These are phyloP conservation scores for Simplicillium sp. DNA, from an alignment of 2,329 filamentous ascomycete species.

Conservation along the genomic window DNA sequence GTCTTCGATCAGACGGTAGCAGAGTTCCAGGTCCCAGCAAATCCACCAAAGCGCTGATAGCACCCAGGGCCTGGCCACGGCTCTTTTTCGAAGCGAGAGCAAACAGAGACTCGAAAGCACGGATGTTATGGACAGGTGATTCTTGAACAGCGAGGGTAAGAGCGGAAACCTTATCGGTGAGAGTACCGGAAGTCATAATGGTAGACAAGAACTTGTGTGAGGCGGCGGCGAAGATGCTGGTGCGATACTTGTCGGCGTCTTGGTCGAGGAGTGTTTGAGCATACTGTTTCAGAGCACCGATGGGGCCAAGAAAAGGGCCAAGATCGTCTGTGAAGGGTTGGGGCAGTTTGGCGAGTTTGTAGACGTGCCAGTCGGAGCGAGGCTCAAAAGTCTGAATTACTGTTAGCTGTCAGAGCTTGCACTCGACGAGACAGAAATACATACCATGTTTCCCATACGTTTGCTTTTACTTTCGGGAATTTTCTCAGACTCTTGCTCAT, in stretches of 20 bases:
- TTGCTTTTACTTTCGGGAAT: constrained; percentile 20
- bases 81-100: constrained; percentile 84
- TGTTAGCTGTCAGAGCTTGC: constrained; percentile 22
- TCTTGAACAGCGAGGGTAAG: constrained; percentile 91
- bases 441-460: constrained; percentile 22
- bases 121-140: constrained; percentile 86
- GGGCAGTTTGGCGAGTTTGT: constrained; percentile 32
- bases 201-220: constrained; percentile 94
- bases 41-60: constrained; percentile 90
- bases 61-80: constrained; percentile 82
- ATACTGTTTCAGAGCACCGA: constrained; percentile 53
- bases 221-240: constrained; percentile 67
- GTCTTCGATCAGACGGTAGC: constrained; percentile 70
- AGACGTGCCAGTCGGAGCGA: constrained; percentile 47
- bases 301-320: constrained; percentile 29
- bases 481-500: constrained; percentile 16
- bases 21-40: constrained; percentile 82
- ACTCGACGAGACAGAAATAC: constrained; percentile 8
- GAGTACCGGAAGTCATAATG: constrained; percentile 92
- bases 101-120: constrained; percentile 78
- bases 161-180: constrained; percentile 94
- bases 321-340: constrained; percentile 33
- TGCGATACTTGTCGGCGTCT: constrained; percentile 67
- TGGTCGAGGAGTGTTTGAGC: constrained; percentile 66
- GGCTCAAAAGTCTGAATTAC: constrained; percentile 43